A percentile compares a stretch with the other conserved stretches of the same genome.
Evolutionary conservation across 2,329 filamentous ascomycete genomes (phyloP).

Genomic region (Sclerotinia spermophila): DNA sequence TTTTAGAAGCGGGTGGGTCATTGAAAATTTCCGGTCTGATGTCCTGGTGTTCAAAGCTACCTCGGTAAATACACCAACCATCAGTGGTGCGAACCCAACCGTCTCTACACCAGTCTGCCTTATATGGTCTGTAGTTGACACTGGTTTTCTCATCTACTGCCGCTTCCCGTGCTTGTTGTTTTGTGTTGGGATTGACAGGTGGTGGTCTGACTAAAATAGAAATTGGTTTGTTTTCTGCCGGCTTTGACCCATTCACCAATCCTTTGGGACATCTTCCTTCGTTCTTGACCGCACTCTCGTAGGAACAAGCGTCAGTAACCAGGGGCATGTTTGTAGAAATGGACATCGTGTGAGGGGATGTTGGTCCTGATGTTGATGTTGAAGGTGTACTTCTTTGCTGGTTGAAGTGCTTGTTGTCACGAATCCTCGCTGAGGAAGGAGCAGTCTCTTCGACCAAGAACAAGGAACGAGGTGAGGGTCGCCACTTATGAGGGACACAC

Average conservation of each 20-base stretch:
- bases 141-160: neutral
- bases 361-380: neutral
- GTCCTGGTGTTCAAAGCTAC: neutral
- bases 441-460: neutral
- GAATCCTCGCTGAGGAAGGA: neutral
- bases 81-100: neutral
- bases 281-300: neutral
- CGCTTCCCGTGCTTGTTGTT: neutral
- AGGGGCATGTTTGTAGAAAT: neutral
- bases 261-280: neutral
- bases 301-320: neutral
- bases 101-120: neutral
- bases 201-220: neutral
- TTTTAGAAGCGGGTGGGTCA: neutral
- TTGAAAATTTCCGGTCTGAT: neutral
- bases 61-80: neutral
- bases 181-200: neutral
- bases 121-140: neutral
- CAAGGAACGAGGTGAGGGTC: neutral
- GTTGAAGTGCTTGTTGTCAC: neutral
- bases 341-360: neutral
- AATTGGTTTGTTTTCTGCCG: conserved; percentile 1
- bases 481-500: neutral
- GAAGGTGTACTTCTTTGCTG: neutral
- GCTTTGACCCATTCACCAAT: neutral